phyloP scores from a whole-genome alignment of 441 rosid genomes.

The Gossypium trilobum region DNA sequence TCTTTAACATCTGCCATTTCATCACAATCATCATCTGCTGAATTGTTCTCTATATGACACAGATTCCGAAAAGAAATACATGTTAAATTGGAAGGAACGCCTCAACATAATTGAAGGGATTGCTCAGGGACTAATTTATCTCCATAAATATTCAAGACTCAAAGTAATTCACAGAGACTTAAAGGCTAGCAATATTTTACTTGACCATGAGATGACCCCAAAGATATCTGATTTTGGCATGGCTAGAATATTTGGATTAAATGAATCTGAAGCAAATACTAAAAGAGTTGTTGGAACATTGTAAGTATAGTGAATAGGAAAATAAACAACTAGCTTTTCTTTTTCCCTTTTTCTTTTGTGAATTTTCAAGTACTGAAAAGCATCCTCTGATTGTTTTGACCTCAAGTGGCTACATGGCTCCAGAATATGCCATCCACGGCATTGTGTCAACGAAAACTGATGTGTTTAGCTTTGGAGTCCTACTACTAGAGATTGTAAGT shows the following conservation, averaged over 20 bases:
- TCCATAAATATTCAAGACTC: constrained; percentile 46
- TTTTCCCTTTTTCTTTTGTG: not conserved
- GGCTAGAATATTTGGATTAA: constrained; percentile 17
- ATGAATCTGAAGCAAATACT: constrained; percentile 18
- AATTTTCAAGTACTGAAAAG: not conserved
- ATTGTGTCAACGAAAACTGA: constrained; percentile 48
- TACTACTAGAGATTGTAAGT: constrained; percentile 49
- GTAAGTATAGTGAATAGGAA: not conserved
- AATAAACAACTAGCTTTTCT: not conserved
- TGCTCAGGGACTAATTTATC: constrained; percentile 43
- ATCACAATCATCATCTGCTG: not conserved
- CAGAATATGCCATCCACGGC: constrained; percentile 57
- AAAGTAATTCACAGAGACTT: constrained; percentile 43
- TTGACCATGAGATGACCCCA: constrained; percentile 26
- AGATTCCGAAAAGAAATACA: constrained; percentile 23
- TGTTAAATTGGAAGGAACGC: constrained; percentile 32
- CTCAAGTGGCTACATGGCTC: constrained; percentile 52
- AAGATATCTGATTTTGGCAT: constrained; percentile 34
- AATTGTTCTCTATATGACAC: not conserved
- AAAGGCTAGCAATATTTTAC: constrained; percentile 36
- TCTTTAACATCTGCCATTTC: not conserved
- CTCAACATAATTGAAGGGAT: constrained; percentile 32
- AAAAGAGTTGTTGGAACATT: constrained; percentile 12
- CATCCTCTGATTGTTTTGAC: not conserved
- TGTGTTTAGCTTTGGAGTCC: constrained; percentile 54